These are phyloP conservation scores for Populus euphratica DNA, from an alignment of 345 rosid species.

Conservation along the genomic window DNA sequence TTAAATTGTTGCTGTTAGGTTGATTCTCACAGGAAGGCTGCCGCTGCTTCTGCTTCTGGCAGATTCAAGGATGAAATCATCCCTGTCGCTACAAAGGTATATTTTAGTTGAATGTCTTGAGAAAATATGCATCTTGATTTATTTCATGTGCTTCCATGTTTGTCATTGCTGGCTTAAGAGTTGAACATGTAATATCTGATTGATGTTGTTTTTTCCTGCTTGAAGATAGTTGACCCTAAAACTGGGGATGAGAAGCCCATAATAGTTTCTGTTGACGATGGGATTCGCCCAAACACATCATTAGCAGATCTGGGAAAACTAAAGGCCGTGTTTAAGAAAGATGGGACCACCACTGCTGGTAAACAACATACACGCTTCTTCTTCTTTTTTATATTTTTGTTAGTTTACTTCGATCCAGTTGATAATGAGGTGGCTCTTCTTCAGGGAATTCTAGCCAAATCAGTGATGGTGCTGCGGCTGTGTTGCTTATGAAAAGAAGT, in stretches of 20 bases:
- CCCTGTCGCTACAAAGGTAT: slow-evolving; percentile 79
- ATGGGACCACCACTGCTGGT: slow-evolving; percentile 96
- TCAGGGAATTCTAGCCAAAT: slow-evolving; percentile 93
- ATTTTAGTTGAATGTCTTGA: slow-evolving; percentile 1
- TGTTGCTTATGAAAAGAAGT: slow-evolving; percentile 87
- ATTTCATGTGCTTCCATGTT: not conserved
- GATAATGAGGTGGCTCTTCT: slow-evolving; percentile 2
- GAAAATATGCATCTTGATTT: not conserved
- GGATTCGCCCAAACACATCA: slow-evolving; percentile 74
- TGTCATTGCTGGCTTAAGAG: not conserved
- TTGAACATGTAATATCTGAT: not conserved
- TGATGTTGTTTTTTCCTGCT: slow-evolving; percentile 8
- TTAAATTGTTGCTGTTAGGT: slow-evolving; percentile 46
- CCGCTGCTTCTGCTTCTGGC: slow-evolving; percentile 84
- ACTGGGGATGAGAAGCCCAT: slow-evolving; percentile 73
- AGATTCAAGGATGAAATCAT: slow-evolving; percentile 84
- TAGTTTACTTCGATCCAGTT: not conserved
- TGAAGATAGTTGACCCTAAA: slow-evolving; percentile 82
- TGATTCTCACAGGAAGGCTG: slow-evolving; percentile 90
- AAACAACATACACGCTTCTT: slow-evolving; percentile 12
- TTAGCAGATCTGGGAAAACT: slow-evolving; percentile 60
- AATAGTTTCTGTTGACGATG: slow-evolving; percentile 81
- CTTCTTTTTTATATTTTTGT: not conserved
- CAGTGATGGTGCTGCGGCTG: slow-evolving; percentile 95
- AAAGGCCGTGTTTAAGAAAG: slow-evolving; percentile 80